Evolutionary conservation across 2,329 filamentous ascomycete genomes (phyloP), one percentile per base, ranked within the genome.

Genomic region (Annulohypoxylon truncatum): DNA sequence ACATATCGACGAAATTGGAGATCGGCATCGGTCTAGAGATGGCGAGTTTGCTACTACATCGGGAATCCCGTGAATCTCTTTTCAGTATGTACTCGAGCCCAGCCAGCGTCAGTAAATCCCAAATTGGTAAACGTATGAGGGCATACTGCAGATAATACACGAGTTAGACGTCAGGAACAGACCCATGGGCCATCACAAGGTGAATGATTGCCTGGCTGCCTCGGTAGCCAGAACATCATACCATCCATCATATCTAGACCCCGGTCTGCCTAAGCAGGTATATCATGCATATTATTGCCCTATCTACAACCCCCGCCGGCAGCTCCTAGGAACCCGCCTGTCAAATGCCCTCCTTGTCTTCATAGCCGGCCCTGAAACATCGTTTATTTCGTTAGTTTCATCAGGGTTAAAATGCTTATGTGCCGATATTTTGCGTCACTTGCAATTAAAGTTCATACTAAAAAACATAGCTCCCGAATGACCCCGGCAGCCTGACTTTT

Each of bases 261-360:
- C 64, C 60, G 40, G 44, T 35, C 59, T 13, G 29, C 29, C 9
- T 33, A 38, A 18, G 15, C 35, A 38, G 33, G 35, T 47, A 60
- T 66, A 63, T 51, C 29, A 56, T 33, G 29, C 33, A 28, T 9
- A 20, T 54, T 57, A 66, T 59, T 20, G 20, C 48, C 24, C 22
- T 61, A 66, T 61, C 48, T 54, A 35, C 50, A 55, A 35, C 47
- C 42, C 29, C 64, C 46, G 53, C 53, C 31, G 38, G 29, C 22
- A 51, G 47, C 61, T 61, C 63, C 44, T 31, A n/a, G 18, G 15
- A 44, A 22, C 29, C 54, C 18, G 28, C 15, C 46, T n/a, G 31
- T 47, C 22, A 44, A 35, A 55, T 18, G 15, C 15, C 35, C 35
- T 18, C 35, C 35, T 40, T 40, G 35, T n/a, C n/a, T 57, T 22